Base-by-base conservation (phyloP, 192 early-diverging fungal genomes). In the Chytriomyces hyalinus region DNA sequence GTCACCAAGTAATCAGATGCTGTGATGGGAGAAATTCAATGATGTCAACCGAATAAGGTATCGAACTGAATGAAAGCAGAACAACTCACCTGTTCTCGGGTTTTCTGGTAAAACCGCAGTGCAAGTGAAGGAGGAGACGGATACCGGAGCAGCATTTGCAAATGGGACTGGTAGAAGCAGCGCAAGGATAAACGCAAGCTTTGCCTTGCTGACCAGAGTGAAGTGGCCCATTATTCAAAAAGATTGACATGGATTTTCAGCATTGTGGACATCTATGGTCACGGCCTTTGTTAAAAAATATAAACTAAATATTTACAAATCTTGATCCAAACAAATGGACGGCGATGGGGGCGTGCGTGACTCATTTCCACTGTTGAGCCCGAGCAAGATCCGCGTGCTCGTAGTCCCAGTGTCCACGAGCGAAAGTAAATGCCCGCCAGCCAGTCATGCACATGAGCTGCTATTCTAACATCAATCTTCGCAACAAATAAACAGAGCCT, bases 331-430 rank as follows among this genome's bases (percentile, higher is more conserved):
- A 24, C 43, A 36, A 57, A 72, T 22, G 62, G 53, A 15, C 62
- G 49, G 67, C 49, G 57, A 28, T 11, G 66, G 11, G 3, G 53
- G 47, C 9, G 65, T 24, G 43, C 13, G 10, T 24, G 65, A 73
- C 5, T 9, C n/a, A 8, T 78, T 78, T 48, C 77, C 77, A 8
- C 70, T 85, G 17, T 66, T 85, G 24, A 13, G 36, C 15, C 84
- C 83, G 44, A 82, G 84, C 26, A 83, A 87, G 49, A 87, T 93
- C 49, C 87, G 90, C 44, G 84, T 94, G 9, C 70, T 94, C 22
- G 79, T 94, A 17, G 91, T 93, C 6, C 93, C 93, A 49, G 88
- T 94, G 10, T 28, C 66, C 10, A 17, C 45, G 11, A 15, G 22
- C 28, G 28, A 68, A 9, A 17, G 66, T 44, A 15, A 36, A 36